A percentile compares a stretch with the other conserved stretches of the same genome.
Conservation (phyloP, 176 grass and related monocot genomes). For the Carex littledalei region DNA sequence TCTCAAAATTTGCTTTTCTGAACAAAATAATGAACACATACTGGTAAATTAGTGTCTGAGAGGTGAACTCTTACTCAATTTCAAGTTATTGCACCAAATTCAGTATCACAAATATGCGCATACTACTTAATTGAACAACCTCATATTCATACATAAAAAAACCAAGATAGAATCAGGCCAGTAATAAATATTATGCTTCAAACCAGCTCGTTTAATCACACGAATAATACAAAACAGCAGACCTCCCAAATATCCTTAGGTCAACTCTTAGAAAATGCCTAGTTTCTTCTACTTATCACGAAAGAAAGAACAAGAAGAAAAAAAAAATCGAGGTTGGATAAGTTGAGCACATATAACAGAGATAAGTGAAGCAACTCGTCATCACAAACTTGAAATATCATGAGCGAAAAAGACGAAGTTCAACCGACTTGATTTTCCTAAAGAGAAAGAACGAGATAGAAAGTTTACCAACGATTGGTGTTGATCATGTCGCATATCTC, state of each 20-base stretch:
- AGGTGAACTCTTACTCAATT: neutral
- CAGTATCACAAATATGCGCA: neutral
- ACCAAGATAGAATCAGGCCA: neutral
- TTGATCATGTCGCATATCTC: conserved; percentile 88
- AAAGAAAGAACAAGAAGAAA: neutral
- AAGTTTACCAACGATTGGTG: conserved; percentile 55
- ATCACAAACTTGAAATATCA: neutral
- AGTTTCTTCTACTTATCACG: neutral
- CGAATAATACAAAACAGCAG: neutral
- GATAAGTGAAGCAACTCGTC: neutral
- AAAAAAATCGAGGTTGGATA: neutral
- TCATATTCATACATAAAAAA: neutral
- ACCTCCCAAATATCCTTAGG: neutral
- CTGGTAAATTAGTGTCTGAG: neutral
- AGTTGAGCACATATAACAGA: neutral
- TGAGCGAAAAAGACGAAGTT: neutral
- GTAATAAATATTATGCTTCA: neutral
- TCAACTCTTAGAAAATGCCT: neutral
- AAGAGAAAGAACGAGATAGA: neutral
- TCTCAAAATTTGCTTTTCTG: neutral
- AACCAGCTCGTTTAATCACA: neutral
- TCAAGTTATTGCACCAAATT: neutral
- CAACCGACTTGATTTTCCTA: neutral
- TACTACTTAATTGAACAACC: neutral
- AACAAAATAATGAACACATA: neutral